Evolutionary conservation across 768 basidiomycete genomes (phyloP), one percentile per base, ranked within the genome.

Genomic region (Termitomyces sp.): DNA sequence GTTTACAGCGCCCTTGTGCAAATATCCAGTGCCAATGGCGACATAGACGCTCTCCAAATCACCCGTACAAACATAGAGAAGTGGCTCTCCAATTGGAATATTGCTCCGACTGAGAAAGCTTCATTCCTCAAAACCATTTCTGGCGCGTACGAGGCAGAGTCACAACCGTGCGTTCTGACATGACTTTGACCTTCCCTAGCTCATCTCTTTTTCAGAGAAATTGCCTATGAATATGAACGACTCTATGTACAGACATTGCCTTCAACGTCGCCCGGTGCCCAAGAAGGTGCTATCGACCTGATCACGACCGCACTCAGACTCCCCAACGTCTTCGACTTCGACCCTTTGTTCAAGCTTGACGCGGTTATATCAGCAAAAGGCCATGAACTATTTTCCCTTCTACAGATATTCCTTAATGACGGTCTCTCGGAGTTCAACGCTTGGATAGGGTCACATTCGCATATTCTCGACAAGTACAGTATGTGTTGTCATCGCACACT

Each of bases 81-180:
- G 66, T 92, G 90, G 90, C 68, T 91, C 28, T 76, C 80, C 16
- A 89, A 92, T 64, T 92, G 91, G 91, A 78, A 80, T 18, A 75
- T 90, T 55, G 72, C 83, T 2, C 62, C 77, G 5, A 80, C 83
- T 54, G 82, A 88, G 58, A 89, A 88, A 66, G 77, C 81, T 54
- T 72, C 72, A 2, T 89, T 92, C 70, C 70, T 90, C 47, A 86
- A 87, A 64, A 75, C 70, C 4, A 76, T 93, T 54, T 82, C 82
- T 0, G 80, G 82, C 60, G 79, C 82, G 3, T 86, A 82, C 61
- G 68, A 75, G n/a, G 78, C 81, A 63, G 72, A 81, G 5, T 83
- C 77, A 5, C 77, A 87, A 69, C 68, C 67, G 92, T 92, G 66
- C 62, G 87, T 77, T 33, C 51, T 55, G 33, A 24, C 12, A 24